Evolutionary conservation across 352 stramenopile species (phyloP).

Genomic region (Phytophthora multivora): DNA sequence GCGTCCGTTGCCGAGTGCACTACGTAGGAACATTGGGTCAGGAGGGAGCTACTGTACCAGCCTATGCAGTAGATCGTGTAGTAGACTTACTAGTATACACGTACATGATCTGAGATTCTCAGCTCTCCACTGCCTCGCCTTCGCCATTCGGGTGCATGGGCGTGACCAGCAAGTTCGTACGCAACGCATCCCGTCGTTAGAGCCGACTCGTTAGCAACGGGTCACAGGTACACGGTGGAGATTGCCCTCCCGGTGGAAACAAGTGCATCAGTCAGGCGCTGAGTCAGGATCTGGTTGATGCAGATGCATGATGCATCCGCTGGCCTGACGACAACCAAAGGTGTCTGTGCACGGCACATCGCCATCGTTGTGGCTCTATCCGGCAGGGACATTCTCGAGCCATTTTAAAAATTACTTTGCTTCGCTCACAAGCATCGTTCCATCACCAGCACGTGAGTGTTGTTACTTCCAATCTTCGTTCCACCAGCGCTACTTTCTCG

Average conservation of each 20-base stretch:
- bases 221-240: no score
- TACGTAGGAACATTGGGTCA: no score
- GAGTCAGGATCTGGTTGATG: no score
- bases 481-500: not conserved
- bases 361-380: not conserved
- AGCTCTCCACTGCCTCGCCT: conserved; percentile 5
- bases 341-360: conserved; percentile 28
- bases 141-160: conserved; percentile 2
- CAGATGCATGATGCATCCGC: conserved; percentile 17
- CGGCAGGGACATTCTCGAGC: not conserved
- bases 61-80: no score
- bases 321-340: conserved; percentile 15
- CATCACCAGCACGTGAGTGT: conserved; percentile 12
- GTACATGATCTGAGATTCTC: not conserved
- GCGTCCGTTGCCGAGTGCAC: no score
- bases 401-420: conserved; percentile 37
- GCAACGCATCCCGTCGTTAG: conserved; percentile 1
- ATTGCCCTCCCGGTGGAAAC: no score
- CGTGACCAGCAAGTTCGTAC: not conserved
- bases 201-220: no score
- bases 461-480: conserved; percentile 15
- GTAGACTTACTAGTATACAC: no score
- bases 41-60: no score
- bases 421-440: conserved; percentile 25
- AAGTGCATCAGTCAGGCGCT: no score